Conservation (phyloP, 257 asterid genomes). For the Cruciata laevipes region DNA sequence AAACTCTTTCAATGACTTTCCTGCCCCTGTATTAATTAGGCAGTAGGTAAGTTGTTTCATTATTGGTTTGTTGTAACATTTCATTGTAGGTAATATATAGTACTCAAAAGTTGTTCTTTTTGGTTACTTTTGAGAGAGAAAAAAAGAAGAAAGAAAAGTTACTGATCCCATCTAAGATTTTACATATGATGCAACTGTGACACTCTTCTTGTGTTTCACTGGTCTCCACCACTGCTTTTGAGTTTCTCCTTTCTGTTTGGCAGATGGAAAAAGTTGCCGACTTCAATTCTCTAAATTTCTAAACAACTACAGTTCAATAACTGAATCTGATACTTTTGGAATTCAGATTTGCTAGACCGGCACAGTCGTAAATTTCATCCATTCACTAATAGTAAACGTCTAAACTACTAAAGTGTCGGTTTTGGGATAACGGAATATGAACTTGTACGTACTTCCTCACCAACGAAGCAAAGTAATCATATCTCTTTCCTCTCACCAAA, state of each 20-base stretch:
- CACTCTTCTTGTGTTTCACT: not conserved
- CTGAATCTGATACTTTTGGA: too few relatives aligned
- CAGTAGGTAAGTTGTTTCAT: not conserved
- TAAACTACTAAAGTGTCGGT: too few relatives aligned
- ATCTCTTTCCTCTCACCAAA: not conserved
- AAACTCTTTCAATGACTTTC: not conserved
- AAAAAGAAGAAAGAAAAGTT: not conserved
- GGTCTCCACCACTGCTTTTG: not conserved
- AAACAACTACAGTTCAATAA: too few relatives aligned
- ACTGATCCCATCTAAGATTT: not conserved
- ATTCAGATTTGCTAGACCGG: too few relatives aligned
- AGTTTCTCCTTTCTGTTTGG: not conserved
- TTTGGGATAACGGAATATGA: too few relatives aligned
- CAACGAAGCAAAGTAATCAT: not conserved
- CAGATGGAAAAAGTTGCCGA: not conserved
- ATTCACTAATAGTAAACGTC: too few relatives aligned
- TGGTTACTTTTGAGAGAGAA: not conserved
- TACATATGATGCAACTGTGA: not conserved
- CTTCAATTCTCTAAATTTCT: not conserved
- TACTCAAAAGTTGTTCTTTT: not conserved
- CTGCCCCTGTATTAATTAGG: slow-evolving; percentile 2
- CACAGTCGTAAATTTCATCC: too few relatives aligned
- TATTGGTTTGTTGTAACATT: slow-evolving; percentile 6
- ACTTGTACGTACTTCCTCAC: not conserved
- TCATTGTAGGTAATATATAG: not conserved